Conservation (phyloP, 768 basidiomycete species). For the Suillus tomentosus region DNA sequence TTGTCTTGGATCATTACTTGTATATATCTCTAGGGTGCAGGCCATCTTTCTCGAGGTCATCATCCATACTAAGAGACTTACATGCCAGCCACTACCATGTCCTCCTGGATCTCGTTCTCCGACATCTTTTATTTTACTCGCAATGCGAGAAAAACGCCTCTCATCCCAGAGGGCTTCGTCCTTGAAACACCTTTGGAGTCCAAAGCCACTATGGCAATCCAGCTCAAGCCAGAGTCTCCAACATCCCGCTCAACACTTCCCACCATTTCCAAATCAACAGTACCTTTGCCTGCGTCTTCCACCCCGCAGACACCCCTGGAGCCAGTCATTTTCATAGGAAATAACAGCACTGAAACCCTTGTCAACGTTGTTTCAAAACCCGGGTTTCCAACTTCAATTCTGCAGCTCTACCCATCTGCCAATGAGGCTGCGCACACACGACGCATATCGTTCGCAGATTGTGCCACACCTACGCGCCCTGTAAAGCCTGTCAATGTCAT, state of each 20-base stretch:
- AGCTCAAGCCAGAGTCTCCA: neutral
- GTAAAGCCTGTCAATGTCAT: neutral
- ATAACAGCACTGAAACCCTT: neutral
- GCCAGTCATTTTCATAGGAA: neutral
- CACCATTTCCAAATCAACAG: neutral
- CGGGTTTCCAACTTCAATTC: neutral
- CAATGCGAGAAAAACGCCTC: neutral
- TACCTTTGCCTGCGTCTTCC: neutral
- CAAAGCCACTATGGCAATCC: neutral
- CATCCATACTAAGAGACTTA: neutral
- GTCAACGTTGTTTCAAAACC: neutral
- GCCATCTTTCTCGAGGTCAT: neutral
- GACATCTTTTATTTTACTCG: neutral
- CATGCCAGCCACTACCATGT: neutral
- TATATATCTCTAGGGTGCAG: slow-evolving; percentile 1
- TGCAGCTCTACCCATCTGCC: neutral
- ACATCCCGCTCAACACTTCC: neutral
- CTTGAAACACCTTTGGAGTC: neutral
- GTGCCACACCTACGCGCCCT: neutral
- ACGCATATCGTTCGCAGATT: slow-evolving; percentile 1
- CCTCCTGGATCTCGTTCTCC: neutral
- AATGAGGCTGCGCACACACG: neutral
- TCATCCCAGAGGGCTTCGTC: slow-evolving; percentile 7
- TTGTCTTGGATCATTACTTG: neutral
- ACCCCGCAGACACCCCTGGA: neutral